Conservation (phyloP, 2,329 filamentous ascomycete species). For the Zymoseptoria tritici region DNA sequence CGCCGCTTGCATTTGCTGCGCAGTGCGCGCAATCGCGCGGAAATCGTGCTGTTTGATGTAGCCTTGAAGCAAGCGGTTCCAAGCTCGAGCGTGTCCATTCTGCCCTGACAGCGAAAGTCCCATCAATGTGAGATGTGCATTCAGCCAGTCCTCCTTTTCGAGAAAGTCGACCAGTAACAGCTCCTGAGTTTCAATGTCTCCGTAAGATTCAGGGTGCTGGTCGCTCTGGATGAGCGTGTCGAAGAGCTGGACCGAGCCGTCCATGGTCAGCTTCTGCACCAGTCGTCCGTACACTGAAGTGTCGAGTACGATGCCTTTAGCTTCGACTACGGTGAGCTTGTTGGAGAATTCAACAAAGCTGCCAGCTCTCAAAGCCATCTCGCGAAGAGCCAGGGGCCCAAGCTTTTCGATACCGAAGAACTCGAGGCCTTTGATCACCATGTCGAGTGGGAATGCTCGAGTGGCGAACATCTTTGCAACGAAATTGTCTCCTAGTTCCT, state of each 20-base stretch:
- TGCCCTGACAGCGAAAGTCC: slow-evolving; percentile 38
- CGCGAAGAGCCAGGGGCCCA: slow-evolving; percentile 68
- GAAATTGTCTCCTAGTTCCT: slow-evolving; percentile 55
- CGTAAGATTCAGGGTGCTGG: slow-evolving; percentile 57
- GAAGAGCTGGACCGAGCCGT: slow-evolving; percentile 48
- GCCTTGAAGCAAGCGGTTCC: slow-evolving; percentile 43
- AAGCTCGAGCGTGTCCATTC: slow-evolving; percentile 31
- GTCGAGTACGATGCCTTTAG: slow-evolving; percentile 55
- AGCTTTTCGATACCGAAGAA: slow-evolving; percentile 65
- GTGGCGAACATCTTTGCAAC: slow-evolving; percentile 78
- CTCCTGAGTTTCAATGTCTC: slow-evolving; percentile 49
- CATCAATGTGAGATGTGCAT: slow-evolving; percentile 50
- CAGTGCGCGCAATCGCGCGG: slow-evolving; percentile 27
- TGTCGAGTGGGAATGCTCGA: slow-evolving; percentile 63
- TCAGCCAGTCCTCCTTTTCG: slow-evolving; percentile 42
- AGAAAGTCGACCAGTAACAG: slow-evolving; percentile 48
- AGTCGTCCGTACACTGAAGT: slow-evolving; percentile 58
- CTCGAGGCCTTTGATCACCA: slow-evolving; percentile 61
- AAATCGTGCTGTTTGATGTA: slow-evolving; percentile 27
- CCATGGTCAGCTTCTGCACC: slow-evolving; percentile 55
- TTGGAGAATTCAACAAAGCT: slow-evolving; percentile 49
- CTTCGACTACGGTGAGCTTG: slow-evolving; percentile 54
- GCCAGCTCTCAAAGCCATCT: slow-evolving; percentile 62
- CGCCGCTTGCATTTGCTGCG: slow-evolving; percentile 45
- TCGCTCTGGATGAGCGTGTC: slow-evolving; percentile 50